Conservation (phyloP, 371 early-diverging fungal genomes). For the Lichtheimia corymbifera region DNA sequence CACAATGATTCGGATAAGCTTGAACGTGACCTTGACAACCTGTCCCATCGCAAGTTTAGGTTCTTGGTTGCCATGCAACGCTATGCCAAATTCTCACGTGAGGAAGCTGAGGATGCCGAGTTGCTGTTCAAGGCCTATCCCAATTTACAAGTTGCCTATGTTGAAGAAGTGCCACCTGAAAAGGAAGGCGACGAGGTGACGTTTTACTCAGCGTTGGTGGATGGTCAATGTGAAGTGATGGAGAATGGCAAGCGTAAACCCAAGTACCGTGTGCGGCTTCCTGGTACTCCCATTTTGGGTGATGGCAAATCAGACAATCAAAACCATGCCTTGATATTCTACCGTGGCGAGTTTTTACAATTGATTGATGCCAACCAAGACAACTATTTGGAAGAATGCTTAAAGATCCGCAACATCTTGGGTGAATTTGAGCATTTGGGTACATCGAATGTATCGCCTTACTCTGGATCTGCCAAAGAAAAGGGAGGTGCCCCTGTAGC, state of each 20-base stretch:
- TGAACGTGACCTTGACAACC: constrained; percentile 68
- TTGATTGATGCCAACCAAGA: constrained; percentile 94
- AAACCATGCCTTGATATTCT: constrained; percentile 85
- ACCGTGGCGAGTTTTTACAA: constrained; percentile 85
- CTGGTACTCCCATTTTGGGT: constrained; percentile 91
- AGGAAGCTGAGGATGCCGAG: constrained; percentile 80
- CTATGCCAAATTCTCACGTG: constrained; percentile 71
- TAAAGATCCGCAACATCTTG: constrained; percentile 87
- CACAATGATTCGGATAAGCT: constrained; percentile 64
- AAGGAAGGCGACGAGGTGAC: constrained; percentile 55
- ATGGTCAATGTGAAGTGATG: constrained; percentile 67
- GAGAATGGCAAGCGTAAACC: constrained; percentile 63
- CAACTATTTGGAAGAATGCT: constrained; percentile 86
- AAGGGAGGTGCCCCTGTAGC: constrained; percentile 70
- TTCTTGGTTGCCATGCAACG: constrained; percentile 91
- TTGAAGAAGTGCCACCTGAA: constrained; percentile 66
- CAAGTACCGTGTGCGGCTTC: constrained; percentile 78
- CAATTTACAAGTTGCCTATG: constrained; percentile 79
- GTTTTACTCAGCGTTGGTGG: constrained; percentile 76
- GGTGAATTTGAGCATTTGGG: constrained; percentile 86
- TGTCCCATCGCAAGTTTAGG: constrained; percentile 79
- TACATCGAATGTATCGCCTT: constrained; percentile 66
- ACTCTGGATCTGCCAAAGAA: constrained; percentile 55
- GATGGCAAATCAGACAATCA: constrained; percentile 94
- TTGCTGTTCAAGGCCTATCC: constrained; percentile 80